A percentile compares a stretch with the other conserved stretches of the same genome.
Conservation (phyloP, 2,329 filamentous ascomycete species). For the Neofusicoccum parvum region DNA sequence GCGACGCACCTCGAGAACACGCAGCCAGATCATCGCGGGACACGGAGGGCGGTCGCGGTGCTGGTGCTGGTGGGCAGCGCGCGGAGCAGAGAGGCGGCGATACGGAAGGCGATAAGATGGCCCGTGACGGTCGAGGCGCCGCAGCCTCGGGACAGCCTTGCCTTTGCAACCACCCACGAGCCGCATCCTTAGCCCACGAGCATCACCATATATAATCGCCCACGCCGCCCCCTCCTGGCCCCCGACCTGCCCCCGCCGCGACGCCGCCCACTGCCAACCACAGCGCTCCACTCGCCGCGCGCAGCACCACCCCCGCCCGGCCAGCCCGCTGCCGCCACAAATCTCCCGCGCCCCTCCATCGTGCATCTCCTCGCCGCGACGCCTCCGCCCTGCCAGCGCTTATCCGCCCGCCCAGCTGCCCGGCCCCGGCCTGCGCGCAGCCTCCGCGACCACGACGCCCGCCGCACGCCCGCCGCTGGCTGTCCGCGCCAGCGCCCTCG, state of each 20-base stretch:
- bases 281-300: not conserved
- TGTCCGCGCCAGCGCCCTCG: not conserved
- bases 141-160: constrained; percentile 16
- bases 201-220: not conserved
- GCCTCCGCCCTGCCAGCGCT: not conserved
- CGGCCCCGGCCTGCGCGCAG: not conserved
- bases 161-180: constrained; percentile 16
- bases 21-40: constrained; percentile 5
- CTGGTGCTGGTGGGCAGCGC: not conserved
- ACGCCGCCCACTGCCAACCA: too few relatives aligned
- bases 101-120: constrained; percentile 7
- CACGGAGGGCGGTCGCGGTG: not conserved
- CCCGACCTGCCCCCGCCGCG: not conserved
- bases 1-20: constrained; percentile 21
- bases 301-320: not conserved
- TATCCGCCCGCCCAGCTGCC: not conserved
- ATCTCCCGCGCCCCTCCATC: constrained; percentile 4
- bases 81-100: not conserved
- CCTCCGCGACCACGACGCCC: not conserved
- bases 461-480: not conserved
- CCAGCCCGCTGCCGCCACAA: not conserved
- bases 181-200: constrained; percentile 5
- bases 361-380: not conserved
- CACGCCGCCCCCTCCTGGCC: not conserved
- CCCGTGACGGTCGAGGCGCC: not conserved